phyloP scores from a whole-genome alignment of 768 basidiomycete species.

The Boletus barrowsii region DNA sequence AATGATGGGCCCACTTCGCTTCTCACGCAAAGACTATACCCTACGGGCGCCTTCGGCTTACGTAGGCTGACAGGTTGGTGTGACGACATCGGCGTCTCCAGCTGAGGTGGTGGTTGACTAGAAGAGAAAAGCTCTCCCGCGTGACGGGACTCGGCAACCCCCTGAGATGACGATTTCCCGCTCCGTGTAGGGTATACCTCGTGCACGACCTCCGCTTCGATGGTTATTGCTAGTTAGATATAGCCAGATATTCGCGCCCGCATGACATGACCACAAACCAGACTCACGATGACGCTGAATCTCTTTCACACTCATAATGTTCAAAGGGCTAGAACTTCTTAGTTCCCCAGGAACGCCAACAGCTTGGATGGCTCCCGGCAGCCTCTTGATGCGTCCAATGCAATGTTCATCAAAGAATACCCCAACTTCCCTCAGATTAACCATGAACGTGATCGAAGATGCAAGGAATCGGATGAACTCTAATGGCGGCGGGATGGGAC shows the following conservation, averaged over 20 bases:
- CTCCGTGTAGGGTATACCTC: constrained; percentile 40
- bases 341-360: constrained; percentile 33
- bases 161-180: not conserved
- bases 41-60: too few relatives aligned
- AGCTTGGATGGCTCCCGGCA: too few relatives aligned
- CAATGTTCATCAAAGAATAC: constrained; percentile 77
- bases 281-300: constrained; percentile 39
- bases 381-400: constrained; percentile 50
- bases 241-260: too few relatives aligned
- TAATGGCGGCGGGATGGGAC: constrained; percentile 70
- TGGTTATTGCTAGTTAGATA: constrained; percentile 53
- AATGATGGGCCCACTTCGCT: too few relatives aligned
- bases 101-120: not conserved
- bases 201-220: constrained; percentile 74
- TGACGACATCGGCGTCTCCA: too few relatives aligned
- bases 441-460: constrained; percentile 91
- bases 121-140: too few relatives aligned
- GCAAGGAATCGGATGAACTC: constrained; percentile 88
- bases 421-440: constrained; percentile 63
- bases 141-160: not conserved
- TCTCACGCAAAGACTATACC: too few relatives aligned
- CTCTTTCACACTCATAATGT: constrained; percentile 62
- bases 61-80: too few relatives aligned
- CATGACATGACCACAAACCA: not conserved
- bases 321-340: constrained; percentile 49